phyloP scores from a whole-genome alignment of 441 rosid species.

The Rhodomyrtus psidioides region DNA sequence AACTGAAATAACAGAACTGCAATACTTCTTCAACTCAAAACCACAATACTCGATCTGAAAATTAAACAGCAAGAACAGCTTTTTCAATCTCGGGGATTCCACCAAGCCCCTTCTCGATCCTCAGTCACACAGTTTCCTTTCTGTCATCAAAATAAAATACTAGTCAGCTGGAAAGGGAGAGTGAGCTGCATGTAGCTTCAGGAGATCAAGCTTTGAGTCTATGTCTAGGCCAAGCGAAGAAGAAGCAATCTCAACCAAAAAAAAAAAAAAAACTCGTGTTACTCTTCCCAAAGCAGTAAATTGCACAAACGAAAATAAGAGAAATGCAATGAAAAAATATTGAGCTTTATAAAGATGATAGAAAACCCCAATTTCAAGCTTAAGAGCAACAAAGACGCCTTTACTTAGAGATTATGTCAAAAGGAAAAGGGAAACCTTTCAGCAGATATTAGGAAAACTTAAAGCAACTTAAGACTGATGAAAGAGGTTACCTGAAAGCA shows the following conservation, averaged over 20 bases:
- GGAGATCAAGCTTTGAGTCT: not conserved
- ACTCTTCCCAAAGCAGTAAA: not conserved
- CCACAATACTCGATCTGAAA: not conserved
- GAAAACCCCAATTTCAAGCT: not conserved
- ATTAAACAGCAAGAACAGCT: not conserved
- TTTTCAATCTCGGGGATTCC: not conserved
- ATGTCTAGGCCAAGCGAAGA: not conserved
- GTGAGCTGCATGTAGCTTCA: not conserved
- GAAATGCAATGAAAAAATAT: not conserved
- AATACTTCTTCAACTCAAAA: not conserved
- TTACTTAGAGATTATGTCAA: not conserved
- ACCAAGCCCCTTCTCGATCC: not conserved
- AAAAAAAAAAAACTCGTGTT: not conserved
- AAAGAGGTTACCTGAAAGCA: not conserved
- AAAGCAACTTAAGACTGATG: not conserved
- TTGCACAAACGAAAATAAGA: not conserved
- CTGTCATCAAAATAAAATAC: not conserved
- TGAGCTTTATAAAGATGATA: not conserved
- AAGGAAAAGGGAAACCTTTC: not conserved
- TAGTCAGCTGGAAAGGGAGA: not conserved
- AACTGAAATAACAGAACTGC: not conserved
- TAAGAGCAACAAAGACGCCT: not conserved
- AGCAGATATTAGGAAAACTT: not conserved
- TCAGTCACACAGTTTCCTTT: not conserved
- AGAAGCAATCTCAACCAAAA: not conserved